A percentile compares a stretch with the other conserved stretches of the same genome.
These are phyloP conservation scores for Nannizziopsis barbatae DNA, from an alignment of 2,329 filamentous ascomycete species.

Conservation along the genomic window DNA sequence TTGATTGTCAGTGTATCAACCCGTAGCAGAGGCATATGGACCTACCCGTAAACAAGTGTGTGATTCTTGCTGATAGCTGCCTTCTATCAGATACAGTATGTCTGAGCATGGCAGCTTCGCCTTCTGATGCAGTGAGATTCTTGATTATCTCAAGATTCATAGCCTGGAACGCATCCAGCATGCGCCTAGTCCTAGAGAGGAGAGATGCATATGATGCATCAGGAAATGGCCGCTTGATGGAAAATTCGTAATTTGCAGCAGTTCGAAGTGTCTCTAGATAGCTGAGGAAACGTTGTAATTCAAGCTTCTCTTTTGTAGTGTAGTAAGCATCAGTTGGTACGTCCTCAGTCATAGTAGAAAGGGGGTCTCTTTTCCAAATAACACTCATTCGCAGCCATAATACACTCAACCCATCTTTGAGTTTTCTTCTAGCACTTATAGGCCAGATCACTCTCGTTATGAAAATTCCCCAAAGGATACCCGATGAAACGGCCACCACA, in stretches of 20 bases:
- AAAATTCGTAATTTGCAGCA: conserved; percentile 73
- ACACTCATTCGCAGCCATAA: conserved; percentile 90
- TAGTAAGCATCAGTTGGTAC: conserved; percentile 56
- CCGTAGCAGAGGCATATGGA: conserved; percentile 1
- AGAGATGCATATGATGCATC: conserved; percentile 60
- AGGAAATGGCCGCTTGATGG: conserved; percentile 78
- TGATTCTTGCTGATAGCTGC: conserved; percentile 76
- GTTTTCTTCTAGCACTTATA: conserved; percentile 75
- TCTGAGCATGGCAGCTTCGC: conserved; percentile 67
- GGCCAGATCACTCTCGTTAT: conserved; percentile 87
- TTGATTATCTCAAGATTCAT: conserved; percentile 90
- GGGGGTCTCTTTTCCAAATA: conserved; percentile 88
- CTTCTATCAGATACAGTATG: conserved; percentile 70
- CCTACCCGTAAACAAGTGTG: conserved; percentile 61
- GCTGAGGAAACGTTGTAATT: conserved; percentile 66
- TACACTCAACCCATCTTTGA: conserved; percentile 80
- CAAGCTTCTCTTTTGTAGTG: conserved; percentile 74
- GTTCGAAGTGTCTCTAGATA: conserved; percentile 62
- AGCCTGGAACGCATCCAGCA: conserved; percentile 88
- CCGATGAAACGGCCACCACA: conserved; percentile 72
- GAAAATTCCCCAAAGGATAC: conserved; percentile 84
- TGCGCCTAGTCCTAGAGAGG: conserved; percentile 65
- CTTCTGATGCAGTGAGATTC: conserved; percentile 60
- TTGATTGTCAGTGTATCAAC: conserved; percentile 27
- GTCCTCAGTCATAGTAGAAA: conserved; percentile 59